These are phyloP conservation scores for Aspergillus awamori DNA, from an alignment of 2,329 filamentous ascomycete genomes.

Conservation along the genomic window DNA sequence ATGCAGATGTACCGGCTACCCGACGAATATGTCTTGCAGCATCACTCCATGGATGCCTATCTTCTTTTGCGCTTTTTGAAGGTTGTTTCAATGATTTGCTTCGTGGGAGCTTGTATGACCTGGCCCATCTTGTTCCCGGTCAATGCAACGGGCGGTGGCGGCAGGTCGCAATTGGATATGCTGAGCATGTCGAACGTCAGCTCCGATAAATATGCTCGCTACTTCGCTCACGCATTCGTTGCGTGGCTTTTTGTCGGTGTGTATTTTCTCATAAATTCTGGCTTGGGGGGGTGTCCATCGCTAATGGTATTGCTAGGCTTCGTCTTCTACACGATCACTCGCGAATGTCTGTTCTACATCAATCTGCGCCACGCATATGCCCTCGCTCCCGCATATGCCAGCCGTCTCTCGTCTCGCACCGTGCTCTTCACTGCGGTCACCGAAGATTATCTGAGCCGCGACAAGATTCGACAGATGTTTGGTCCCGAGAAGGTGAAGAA, in stretches of 20 bases:
- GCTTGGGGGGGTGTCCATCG: neutral
- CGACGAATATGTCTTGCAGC: constrained; percentile 81
- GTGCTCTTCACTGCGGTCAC: constrained; percentile 89
- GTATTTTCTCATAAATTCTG: constrained; percentile 9
- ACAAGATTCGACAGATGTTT: constrained; percentile 77
- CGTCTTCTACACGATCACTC: constrained; percentile 82
- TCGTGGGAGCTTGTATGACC: constrained; percentile 80
- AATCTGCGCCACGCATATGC: constrained; percentile 92
- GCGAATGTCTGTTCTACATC: constrained; percentile 89
- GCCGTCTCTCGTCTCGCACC: constrained; percentile 84
- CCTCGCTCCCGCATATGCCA: constrained; percentile 79
- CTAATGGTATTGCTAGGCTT: constrained; percentile 56
- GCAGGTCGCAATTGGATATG: constrained; percentile 68
- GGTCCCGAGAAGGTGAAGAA: constrained; percentile 75
- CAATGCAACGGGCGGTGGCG: constrained; percentile 77
- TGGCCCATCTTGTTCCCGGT: constrained; percentile 89
- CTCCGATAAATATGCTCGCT: constrained; percentile 59
- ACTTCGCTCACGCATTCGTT: constrained; percentile 80
- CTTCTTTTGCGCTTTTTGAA: constrained; percentile 88
- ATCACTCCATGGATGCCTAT: constrained; percentile 90
- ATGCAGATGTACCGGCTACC: constrained; percentile 65
- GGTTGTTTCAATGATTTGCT: constrained; percentile 73
- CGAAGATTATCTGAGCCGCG: constrained; percentile 72
- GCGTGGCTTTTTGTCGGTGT: constrained; percentile 77
- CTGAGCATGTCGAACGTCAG: constrained; percentile 78